Evolutionary conservation across 768 basidiomycete species (phyloP), one percentile per base, ranked within the genome.

Genomic region (Floccularia luteovirens): DNA sequence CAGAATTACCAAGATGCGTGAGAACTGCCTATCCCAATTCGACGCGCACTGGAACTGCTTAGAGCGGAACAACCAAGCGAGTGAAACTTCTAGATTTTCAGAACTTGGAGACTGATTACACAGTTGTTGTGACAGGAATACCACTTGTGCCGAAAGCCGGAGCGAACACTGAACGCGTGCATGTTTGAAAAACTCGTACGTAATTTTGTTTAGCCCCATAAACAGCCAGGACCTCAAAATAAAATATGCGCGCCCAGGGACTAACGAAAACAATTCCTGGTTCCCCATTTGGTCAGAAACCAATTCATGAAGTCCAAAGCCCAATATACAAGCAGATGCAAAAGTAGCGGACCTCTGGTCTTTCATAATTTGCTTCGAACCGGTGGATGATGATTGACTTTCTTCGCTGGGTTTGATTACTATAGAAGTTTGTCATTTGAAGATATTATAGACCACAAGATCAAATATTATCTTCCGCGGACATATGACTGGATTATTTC

Each of bases 111-210:
- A 39, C 34, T 27, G 6, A 21, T 37, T 22, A 24, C 36, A 33
- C 16, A n/a, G n/a, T 16, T 12, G 37, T 35, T n/a, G 30, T 30
- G 22, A 24, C 55, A 96, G 92, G 83, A 91, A 65, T 92, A 87
- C 60, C 82, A 82, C 56, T 74, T 70, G 22, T 99, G 96, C 59
- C 84, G 96, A 48, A 82, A 86, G 59, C 82, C 80, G 3, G 96
- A 99, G 60, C 79, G 83, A 46, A 60, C 77, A 39, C 73, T 97
- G 34, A 99, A 98, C 70, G 69, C 79, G 43, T 98, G 94, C 69
- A 88, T 94, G 73, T 93, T 97, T 56, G 84, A 93, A 62, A 97
- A 96, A 59, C 75, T 98, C 50, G 94, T 91, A 49, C 49, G 88
- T 37, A 42, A 28, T n/a, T n/a, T n/a, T n/a, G n/a, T n/a, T n/a